Percentiles rank a stretch among this genome's conserved stretches.
These are phyloP conservation scores for Cadophora sp. DNA, from an alignment of 2,329 filamentous ascomycete genomes.

Conservation along the genomic window DNA sequence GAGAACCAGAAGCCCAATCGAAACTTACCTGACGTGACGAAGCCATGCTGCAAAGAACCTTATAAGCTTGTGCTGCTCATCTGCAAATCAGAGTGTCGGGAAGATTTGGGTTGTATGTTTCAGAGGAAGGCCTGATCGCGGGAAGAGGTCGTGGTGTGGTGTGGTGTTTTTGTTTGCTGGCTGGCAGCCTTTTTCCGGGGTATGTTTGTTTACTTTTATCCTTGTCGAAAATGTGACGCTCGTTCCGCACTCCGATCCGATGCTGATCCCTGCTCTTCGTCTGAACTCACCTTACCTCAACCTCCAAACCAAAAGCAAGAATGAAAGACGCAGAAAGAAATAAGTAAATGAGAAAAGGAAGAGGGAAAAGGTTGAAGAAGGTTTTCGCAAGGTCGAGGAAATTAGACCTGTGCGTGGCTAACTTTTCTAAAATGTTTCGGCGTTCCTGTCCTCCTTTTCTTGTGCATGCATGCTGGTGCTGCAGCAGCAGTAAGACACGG, in stretches of 20 bases:
- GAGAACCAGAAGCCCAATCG: not conserved
- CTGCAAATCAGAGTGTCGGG: not conserved
- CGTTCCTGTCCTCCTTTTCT: conserved; percentile 4
- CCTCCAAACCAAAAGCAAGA: not conserved
- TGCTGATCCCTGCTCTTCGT: conserved; percentile 13
- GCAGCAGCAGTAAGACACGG: conserved; percentile 7
- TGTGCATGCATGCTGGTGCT: not conserved
- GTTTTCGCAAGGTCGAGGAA: not conserved
- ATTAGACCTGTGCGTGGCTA: conserved; percentile 3
- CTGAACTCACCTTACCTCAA: not conserved
- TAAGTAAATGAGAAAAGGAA: too few species aligned
- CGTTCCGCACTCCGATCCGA: conserved; percentile 14
- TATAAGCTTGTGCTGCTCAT: conserved; percentile 15
- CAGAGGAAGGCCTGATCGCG: not conserved
- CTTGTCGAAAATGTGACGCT: conserved; percentile 11
- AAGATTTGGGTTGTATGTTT: not conserved
- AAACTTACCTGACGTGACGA: conserved; percentile 23
- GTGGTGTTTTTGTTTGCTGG: conserved; percentile 18
- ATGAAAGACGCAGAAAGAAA: too few species aligned
- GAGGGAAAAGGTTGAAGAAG: not conserved
- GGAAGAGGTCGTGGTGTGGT: not conserved
- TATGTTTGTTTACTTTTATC: conserved; percentile 10
- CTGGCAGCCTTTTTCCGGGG: not conserved
- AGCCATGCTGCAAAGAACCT: conserved; percentile 21
- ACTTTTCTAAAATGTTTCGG: not conserved